Conservation (phyloP, 1,284 basidiomycete species). For the Marasmius sp. region DNA sequence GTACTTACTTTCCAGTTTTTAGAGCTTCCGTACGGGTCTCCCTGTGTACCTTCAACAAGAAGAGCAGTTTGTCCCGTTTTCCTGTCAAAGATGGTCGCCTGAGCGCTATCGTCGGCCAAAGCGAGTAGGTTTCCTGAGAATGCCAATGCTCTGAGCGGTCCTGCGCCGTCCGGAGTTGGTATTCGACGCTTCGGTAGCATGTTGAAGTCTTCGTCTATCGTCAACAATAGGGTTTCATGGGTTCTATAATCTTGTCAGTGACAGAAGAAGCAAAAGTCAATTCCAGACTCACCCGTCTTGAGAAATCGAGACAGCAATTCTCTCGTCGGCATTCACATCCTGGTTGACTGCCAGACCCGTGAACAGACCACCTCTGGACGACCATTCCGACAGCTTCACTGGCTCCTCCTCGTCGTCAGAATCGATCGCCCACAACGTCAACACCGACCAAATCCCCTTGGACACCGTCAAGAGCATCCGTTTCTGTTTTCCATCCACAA, state of each 20-base stretch:
- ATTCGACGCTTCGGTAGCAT: slow-evolving; percentile 24
- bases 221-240: not conserved
- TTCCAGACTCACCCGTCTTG: slow-evolving; percentile 8
- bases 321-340: slow-evolving; percentile 7
- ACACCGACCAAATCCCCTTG: slow-evolving; percentile 55
- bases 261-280: not conserved
- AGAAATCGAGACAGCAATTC: slow-evolving; percentile 8
- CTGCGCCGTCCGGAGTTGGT: slow-evolving; percentile 24
- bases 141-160: slow-evolving; percentile 38
- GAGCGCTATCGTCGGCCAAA: slow-evolving; percentile 48
- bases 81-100: slow-evolving; percentile 56
- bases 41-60: slow-evolving; percentile 37
- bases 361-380: slow-evolving; percentile 50
- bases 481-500: slow-evolving; percentile 38
- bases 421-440: slow-evolving; percentile 51
- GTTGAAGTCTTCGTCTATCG: not conserved
- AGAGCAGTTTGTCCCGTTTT: slow-evolving; percentile 42
- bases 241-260: not conserved
- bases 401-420: slow-evolving; percentile 4
- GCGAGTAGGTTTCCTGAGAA: slow-evolving; percentile 51
- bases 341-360: slow-evolving; percentile 16
- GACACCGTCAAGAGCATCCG: slow-evolving; percentile 52
- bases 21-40: slow-evolving; percentile 13
- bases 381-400: slow-evolving; percentile 47
- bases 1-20: slow-evolving; percentile 34